Percentiles rank a stretch among this genome's conserved stretches.
phyloP scores from a whole-genome alignment of 73 alveolate genomes.

The Breviolum minutum region DNA sequence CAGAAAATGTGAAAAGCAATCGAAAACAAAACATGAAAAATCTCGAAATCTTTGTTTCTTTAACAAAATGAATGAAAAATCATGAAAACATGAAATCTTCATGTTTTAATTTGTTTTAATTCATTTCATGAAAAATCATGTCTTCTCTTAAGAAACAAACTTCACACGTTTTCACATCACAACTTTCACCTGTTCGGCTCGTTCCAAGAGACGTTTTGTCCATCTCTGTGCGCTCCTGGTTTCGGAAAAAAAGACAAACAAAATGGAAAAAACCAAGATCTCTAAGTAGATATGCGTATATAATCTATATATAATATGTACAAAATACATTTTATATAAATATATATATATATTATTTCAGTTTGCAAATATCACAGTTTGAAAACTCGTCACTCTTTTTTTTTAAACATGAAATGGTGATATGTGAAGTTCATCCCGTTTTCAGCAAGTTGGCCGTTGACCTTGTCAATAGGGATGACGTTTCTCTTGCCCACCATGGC shows the following conservation, averaged over 20 bases:
- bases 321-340: no score
- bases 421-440: no score
- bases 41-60: no score
- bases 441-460: no score
- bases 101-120: background rate
- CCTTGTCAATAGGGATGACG: conserved; percentile 78
- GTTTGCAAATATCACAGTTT: no score
- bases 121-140: background rate
- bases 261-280: background rate
- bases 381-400: background rate
- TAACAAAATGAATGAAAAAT: no score
- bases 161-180: background rate
- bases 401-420: no score
- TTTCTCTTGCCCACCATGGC: conserved; percentile 88
- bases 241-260: background rate
- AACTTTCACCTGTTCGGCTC: background rate
- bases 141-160: background rate
- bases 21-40: background rate
- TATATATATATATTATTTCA: no score
- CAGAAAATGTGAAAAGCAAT: no score
- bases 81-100: background rate
- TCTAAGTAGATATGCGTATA: no score
- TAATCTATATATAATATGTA: no score
- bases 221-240: conserved; percentile 57
- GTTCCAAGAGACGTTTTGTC: background rate